These are phyloP conservation scores for Aciculosporium take DNA, from an alignment of 2,329 filamentous ascomycete genomes.

Conservation along the genomic window DNA sequence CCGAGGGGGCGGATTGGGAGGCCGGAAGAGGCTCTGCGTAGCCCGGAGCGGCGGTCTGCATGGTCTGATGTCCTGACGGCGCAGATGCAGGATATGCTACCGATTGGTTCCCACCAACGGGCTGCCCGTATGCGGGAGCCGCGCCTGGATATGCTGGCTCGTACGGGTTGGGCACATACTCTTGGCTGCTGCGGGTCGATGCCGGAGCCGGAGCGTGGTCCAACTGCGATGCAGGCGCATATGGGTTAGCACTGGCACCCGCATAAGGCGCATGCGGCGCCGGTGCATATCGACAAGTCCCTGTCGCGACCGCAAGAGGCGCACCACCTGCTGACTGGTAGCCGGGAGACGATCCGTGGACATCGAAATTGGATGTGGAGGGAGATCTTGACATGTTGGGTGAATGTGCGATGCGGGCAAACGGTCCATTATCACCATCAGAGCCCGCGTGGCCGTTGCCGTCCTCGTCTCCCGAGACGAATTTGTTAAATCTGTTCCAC, in stretches of 20 bases:
- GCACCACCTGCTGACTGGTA: constrained; percentile 18
- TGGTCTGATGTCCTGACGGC: constrained; percentile 14
- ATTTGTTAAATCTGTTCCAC: constrained; percentile 89
- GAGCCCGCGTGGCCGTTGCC: constrained; percentile 53
- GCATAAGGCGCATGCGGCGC: constrained; percentile 8
- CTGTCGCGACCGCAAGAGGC: constrained; percentile 16
- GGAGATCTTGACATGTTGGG: constrained; percentile 62
- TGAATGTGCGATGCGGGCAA: constrained; percentile 64
- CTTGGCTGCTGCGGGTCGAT: not conserved
- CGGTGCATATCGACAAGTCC: constrained; percentile 27
- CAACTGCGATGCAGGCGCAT: constrained; percentile 25
- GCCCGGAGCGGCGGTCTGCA: not conserved
- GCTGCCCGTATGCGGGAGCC: constrained; percentile 5
- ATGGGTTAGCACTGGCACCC: constrained; percentile 13
- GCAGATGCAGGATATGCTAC: constrained; percentile 5
- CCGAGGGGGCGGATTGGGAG: constrained; percentile 4
- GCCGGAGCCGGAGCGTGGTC: not conserved
- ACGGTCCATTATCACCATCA: constrained; percentile 57
- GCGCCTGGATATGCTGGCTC: constrained; percentile 18
- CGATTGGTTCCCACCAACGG: constrained; percentile 10
- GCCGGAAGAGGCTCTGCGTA: not conserved
- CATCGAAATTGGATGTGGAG: constrained; percentile 56
- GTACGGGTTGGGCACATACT: constrained; percentile 18
- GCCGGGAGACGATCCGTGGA: constrained; percentile 42
- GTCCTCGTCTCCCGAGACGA: constrained; percentile 87